phyloP scores from a whole-genome alignment of 2,329 filamentous ascomycete genomes.

The Colletotrichum sidae region DNA sequence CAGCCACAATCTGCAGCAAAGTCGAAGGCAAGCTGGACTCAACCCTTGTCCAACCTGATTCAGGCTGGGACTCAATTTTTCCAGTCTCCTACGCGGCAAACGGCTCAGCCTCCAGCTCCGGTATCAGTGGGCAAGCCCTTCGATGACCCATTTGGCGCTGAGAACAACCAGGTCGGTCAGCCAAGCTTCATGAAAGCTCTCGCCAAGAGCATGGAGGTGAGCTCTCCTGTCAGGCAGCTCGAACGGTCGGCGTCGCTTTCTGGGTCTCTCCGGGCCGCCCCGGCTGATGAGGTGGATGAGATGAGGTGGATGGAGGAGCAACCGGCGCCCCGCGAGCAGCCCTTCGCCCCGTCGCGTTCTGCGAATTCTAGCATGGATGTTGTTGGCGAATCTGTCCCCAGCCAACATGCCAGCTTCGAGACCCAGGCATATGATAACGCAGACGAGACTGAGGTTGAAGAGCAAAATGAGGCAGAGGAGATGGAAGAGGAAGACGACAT shows the following conservation, averaged over 20 bases:
- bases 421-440: conserved; percentile 9
- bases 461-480: conserved; percentile 30
- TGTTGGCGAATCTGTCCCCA: conserved; percentile 23
- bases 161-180: conserved; percentile 44
- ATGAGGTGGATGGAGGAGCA: conserved; percentile 57
- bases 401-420: conserved; percentile 16
- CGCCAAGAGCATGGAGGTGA: conserved; percentile 40
- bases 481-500: conserved; percentile 62
- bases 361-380: conserved; percentile 28
- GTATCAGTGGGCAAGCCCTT: conserved; percentile 33
- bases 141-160: conserved; percentile 45
- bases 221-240: conserved; percentile 2
- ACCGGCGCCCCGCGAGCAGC: conserved; percentile 34
- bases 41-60: conserved; percentile 33
- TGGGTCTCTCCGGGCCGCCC: conserved; percentile 24
- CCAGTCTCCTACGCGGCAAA: conserved; percentile 24
- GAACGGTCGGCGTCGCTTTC: conserved; percentile 22
- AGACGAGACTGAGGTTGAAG: conserved; percentile 27
- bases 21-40: conserved; percentile 33
- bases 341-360: conserved; percentile 21
- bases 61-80: conserved; percentile 38
- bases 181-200: conserved; percentile 48
- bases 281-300: conserved; percentile 46
- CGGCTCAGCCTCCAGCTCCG: conserved; percentile 14
- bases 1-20: conserved; percentile 33